Evolutionary conservation across 139 green algal genomes (phyloP), one percentile per base, ranked within the genome.

Genomic region (Chlorella sp.): DNA sequence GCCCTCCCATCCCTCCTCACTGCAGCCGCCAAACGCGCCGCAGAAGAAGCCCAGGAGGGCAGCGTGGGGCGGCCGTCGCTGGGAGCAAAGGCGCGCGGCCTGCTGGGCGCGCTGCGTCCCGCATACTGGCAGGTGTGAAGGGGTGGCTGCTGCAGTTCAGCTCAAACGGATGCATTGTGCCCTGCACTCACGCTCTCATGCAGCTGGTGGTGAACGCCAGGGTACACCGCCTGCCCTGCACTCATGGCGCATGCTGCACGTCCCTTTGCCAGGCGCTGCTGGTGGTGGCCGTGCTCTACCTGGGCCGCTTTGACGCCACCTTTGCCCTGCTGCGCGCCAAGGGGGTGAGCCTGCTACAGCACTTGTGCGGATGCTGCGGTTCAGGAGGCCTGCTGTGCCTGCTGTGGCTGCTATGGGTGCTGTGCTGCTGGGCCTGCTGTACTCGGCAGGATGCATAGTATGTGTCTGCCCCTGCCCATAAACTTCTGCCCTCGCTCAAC

Each of bases 291-390:
- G 75, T 96, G 1, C 90, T 98, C 28, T 98, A 97, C 88, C 93
- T 98, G 85, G 92, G 93, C 1, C 91, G 95, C 74, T 98, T 98
- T 78, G 95, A 98, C 74, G 87, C 91, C 56, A 93, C 89, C 28
- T 98, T 97, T 87, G 87, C 96, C 38, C 92, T 85, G 11, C 82
- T 98, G 30, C 82, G 93, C 17, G 95, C 94, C 73, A 95, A 92
- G 78, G 81, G 87, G 79, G 93, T 95, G 71, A 70, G 85, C 5
- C 3, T 25, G 68, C 9, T 11, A 5, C 2, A n/a, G n/a, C n/a
- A n/a, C n/a, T n/a, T n/a, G n/a, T n/a, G n/a, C n/a, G n/a, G n/a
- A n/a, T n/a, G n/a, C n/a, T n/a, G n/a, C n/a, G n/a, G n/a, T n/a
- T n/a, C n/a, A n/a, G n/a, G n/a, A n/a, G n/a, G n/a, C 23, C 23